phyloP scores from a whole-genome alignment of 2,329 filamentous ascomycete species.

The Sphaerulina populicola region DNA sequence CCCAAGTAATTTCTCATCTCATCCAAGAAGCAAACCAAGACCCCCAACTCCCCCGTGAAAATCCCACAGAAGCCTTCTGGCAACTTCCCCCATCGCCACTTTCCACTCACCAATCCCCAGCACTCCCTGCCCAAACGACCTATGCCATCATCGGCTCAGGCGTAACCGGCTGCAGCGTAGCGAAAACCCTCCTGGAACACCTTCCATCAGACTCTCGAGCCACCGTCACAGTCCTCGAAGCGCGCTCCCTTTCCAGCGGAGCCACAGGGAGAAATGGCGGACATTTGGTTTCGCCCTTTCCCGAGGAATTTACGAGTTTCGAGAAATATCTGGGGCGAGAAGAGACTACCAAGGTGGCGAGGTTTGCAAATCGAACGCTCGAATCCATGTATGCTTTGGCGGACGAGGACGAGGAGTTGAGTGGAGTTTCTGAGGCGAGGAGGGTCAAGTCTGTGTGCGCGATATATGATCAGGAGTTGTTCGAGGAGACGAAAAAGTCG shows the following conservation, averaged over 20 bases:
- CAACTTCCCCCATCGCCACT: conserved; percentile 10
- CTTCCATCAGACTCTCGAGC: conserved; percentile 1
- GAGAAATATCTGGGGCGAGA: conserved; percentile 14
- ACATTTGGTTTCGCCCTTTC: conserved; percentile 15
- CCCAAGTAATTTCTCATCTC: conserved; percentile 9
- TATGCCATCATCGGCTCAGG: conserved; percentile 21
- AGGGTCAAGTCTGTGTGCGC: conserved; percentile 13
- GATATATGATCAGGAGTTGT: conserved; percentile 10
- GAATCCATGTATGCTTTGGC: conserved; percentile 14
- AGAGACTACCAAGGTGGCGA: conserved; percentile 14
- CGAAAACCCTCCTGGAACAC: conserved; percentile 13
- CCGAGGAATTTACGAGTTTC: conserved; percentile 12
- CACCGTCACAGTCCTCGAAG: conserved; percentile 16
- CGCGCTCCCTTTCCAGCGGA: conserved; percentile 12
- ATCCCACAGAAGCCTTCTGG: conserved; percentile 20
- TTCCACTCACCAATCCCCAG: conserved; percentile 6
- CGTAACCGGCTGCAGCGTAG: conserved; percentile 18
- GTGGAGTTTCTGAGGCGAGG: conserved; percentile 12
- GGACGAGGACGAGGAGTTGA: conserved; percentile 10
- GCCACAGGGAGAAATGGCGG: conserved; percentile 21
- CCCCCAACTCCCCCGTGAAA: conserved; percentile 12
- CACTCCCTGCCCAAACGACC: conserved; percentile 9
- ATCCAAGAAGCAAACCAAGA: conserved; percentile 13
- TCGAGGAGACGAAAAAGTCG: conserved; percentile 12
- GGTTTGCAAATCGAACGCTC: conserved; percentile 17